These are phyloP conservation scores for Suillus subalutaceus DNA, from an alignment of 768 basidiomycete genomes.

Conservation along the genomic window DNA sequence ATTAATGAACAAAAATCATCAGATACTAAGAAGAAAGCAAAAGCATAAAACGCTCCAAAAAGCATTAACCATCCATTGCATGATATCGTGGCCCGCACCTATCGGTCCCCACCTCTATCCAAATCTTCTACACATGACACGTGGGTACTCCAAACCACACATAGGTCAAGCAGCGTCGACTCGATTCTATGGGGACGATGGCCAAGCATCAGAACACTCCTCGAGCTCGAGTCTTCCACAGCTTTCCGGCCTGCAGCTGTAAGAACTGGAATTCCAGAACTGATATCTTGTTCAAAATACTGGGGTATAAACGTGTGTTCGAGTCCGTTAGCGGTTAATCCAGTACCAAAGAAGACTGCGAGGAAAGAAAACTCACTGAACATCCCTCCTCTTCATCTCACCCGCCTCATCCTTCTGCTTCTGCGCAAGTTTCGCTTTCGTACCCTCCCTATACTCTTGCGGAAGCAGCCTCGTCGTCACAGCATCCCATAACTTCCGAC, in stretches of 20 bases:
- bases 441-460: conserved; percentile 92
- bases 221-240: conserved; percentile 71
- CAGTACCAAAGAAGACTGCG: not conserved
- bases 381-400: conserved; percentile 80
- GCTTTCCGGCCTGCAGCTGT: conserved; percentile 72
- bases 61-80: conserved; percentile 1
- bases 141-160: not conserved
- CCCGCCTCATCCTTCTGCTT: conserved; percentile 87
- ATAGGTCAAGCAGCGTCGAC: not conserved
- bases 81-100: conserved; percentile 2
- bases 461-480: conserved; percentile 74
- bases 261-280: conserved; percentile 66
- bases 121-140: not conserved
- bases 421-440: conserved; percentile 88
- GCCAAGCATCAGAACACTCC: conserved; percentile 13
- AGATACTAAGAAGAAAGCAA: not conserved
- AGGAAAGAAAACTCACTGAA: conserved; percentile 59
- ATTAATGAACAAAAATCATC: not conserved
- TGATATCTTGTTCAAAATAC: conserved; percentile 75
- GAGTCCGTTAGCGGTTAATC: not conserved
- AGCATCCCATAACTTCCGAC: conserved; percentile 83
- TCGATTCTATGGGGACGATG: not conserved
- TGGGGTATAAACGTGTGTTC: conserved; percentile 63
- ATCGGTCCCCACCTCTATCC: not conserved
- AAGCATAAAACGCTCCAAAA: not conserved